Evolutionary conservation across 768 basidiomycete genomes (phyloP), one percentile per base, ranked within the genome.

Genomic region (Lactarius hengduanensis): DNA sequence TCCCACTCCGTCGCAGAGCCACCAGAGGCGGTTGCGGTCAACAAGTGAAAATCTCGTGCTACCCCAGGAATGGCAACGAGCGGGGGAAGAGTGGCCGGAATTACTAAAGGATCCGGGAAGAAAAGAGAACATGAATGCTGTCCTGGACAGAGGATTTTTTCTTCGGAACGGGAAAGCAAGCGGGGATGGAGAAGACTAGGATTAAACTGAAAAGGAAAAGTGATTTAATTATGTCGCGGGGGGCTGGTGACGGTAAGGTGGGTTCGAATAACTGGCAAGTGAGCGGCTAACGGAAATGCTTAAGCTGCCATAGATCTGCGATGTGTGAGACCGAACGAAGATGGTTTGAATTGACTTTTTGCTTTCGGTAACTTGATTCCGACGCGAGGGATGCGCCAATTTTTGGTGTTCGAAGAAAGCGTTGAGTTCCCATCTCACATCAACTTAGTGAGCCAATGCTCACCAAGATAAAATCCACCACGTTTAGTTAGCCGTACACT

Each of bases 201-300:
- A 50, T 45, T 45, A 34, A 59, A 22, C 66, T 15, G 58, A 63
- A 63, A 63, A 63, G 61, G 66, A 63, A 66, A 66, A 45, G 65
- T 66, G 61, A 59, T 62, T 67, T 67, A 67, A 67, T 67, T 67
- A 67, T 63, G 66, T 32, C 32, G 41, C 43, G 56, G 61, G 36
- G 32, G 28, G 32, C n/a, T 57, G 15, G 57, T 67, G 62, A 67
- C 66, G 62, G 66, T 61, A 53, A 43, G 53, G 60, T 62, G 57
- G 61, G 60, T 66, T 66, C 65, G 56, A 62, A 62, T 62, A 40
- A 55, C 54, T 56, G 54, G 53, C 53, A 62, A 62, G 65, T 54
- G 66, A 41, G 66, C 66, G 66, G 61, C 66, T 67, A 63, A 67
- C 66, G 66, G 62, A 67, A 67, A 59, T 67, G 66, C 59, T 67